Conservation (phyloP, 2,329 filamentous ascomycete species). For the Arthrobotrys megalospora region DNA sequence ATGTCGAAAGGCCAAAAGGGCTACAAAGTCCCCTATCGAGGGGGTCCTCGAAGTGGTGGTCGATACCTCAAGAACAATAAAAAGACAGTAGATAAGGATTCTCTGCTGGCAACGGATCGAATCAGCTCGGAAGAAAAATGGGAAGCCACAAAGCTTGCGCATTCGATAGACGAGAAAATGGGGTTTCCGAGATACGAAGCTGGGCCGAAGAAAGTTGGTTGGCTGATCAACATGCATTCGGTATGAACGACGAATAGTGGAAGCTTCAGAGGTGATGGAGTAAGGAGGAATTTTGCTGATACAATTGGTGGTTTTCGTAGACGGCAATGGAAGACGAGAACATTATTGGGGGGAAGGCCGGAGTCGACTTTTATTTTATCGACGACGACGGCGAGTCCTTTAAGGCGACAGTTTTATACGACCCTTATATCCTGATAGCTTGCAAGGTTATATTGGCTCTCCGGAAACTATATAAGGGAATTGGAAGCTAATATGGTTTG, state of each 20-base stretch:
- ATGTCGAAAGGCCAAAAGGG: slow-evolving; percentile 53
- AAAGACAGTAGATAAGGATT: slow-evolving; percentile 84
- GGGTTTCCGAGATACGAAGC: slow-evolving; percentile 93
- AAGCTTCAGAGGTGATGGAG: neutral
- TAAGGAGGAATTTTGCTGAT: slow-evolving; percentile 20
- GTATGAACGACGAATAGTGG: slow-evolving; percentile 52
- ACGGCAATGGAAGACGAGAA: slow-evolving; percentile 89
- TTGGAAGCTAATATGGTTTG: slow-evolving; percentile 34
- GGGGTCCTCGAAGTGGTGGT: slow-evolving; percentile 71
- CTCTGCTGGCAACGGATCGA: slow-evolving; percentile 81
- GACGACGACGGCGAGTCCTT: slow-evolving; percentile 90
- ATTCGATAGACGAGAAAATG: slow-evolving; percentile 94
- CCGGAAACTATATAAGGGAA: neutral
- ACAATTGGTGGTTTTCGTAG: slow-evolving; percentile 39
- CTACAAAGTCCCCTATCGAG: slow-evolving; percentile 73
- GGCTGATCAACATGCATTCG: slow-evolving; percentile 95
- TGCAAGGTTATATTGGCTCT: slow-evolving; percentile 80
- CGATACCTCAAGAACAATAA: slow-evolving; percentile 66
- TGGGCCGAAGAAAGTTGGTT: slow-evolving; percentile 86
- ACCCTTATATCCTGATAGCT: slow-evolving; percentile 95
- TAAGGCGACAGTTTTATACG: slow-evolving; percentile 96
- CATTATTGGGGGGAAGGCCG: slow-evolving; percentile 85
- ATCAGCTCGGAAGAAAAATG: slow-evolving; percentile 94
- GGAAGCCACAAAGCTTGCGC: slow-evolving; percentile 85
- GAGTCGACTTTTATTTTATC: slow-evolving; percentile 97